Base-by-base conservation (phyloP, 305 asterid genomes). In the Fraxinus sp. region DNA sequence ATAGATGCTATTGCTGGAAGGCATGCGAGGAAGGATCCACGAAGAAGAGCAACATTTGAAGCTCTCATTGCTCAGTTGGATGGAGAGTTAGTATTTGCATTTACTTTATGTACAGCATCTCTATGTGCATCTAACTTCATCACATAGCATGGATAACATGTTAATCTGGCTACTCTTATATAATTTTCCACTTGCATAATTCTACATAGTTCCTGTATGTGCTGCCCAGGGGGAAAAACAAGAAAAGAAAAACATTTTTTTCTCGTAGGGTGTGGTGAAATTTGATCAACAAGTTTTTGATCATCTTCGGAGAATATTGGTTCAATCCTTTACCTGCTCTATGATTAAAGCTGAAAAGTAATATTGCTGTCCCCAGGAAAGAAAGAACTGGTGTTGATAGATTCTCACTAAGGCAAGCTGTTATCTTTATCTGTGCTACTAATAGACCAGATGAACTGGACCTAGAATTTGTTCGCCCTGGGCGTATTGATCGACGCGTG, bases 1-100 rank as follows among this genome's bases (percentile, higher is more conserved):
- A 95, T 97, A 85, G 99, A 97, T 92, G 99, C 99, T 87, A 93
- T 97, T 86, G 98, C 98, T 88, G 99, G 99, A 88, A 90, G 98
- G 89, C 96, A 95, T 86, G 97, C 98, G 75, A 89, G 90, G 86
- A 93, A 90, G 87, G 98, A 96, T 90, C 98, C 96, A 72, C 92
- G 96, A 74, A 91, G 98, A 86, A 89, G 90, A 81, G 94, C 95
- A 83, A 92, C 98, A 72, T 93, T 95, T 86, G 96, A 96, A 88
- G 99, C 99, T 59, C 87, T 96, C 86, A 89, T 96, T 85, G 86
- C 94, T 77, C 98, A 96, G 91, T 95, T 96, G 90, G 99, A 96
- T 85, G 99, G 98, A 87, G 98, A 96, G 99, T 96, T 84, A 92
- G 98, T 90, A 85, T 80, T 33, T 75, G 76, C 78, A 32, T 79